Evolutionary conservation across 345 rosid genomes (phyloP).

Genomic region (Citrus maxima): DNA sequence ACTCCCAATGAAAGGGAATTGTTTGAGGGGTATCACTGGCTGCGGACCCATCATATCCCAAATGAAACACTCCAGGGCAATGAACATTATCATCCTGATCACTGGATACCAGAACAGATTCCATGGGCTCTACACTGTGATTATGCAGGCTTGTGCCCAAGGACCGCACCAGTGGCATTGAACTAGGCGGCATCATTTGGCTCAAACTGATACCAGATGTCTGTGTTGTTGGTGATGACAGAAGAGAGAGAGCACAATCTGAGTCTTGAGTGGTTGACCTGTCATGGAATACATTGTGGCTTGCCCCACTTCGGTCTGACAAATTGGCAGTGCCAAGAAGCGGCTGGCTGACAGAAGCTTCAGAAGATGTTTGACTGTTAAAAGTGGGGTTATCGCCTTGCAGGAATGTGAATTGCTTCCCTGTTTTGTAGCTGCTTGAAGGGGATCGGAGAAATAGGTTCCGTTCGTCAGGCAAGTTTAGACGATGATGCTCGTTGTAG

Average conservation of each 20-base stretch:
- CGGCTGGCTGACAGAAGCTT: constrained; percentile 36
- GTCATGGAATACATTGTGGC: constrained; percentile 38
- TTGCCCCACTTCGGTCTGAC: constrained; percentile 21
- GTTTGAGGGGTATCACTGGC: constrained; percentile 41
- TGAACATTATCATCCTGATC: constrained; percentile 23
- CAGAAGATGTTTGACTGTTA: constrained; percentile 21
- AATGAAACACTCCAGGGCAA: constrained; percentile 39
- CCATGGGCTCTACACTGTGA: constrained; percentile 23
- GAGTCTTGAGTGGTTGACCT: constrained; percentile 50
- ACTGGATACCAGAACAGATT: constrained; percentile 38
- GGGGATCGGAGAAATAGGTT: constrained; percentile 42
- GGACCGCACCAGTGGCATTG: constrained; percentile 19
- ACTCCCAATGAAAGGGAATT: constrained; percentile 71
- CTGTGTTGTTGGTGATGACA: constrained; percentile 55
- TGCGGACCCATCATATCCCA: constrained; percentile 36
- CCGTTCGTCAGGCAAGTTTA: constrained; percentile 24
- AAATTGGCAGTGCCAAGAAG: constrained; percentile 22
- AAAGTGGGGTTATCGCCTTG: constrained; percentile 29
- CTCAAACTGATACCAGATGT: constrained; percentile 30
- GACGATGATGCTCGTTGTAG: constrained; percentile 25
- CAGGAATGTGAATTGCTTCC: constrained; percentile 48
- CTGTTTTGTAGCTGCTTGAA: constrained; percentile 29
- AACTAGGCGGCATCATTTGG: constrained; percentile 25
- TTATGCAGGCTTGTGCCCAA: constrained; percentile 18
- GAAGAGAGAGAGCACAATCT: constrained; percentile 95